Base-by-base conservation (phyloP, 345 rosid species). In the Arabidopsis suecica region DNA sequence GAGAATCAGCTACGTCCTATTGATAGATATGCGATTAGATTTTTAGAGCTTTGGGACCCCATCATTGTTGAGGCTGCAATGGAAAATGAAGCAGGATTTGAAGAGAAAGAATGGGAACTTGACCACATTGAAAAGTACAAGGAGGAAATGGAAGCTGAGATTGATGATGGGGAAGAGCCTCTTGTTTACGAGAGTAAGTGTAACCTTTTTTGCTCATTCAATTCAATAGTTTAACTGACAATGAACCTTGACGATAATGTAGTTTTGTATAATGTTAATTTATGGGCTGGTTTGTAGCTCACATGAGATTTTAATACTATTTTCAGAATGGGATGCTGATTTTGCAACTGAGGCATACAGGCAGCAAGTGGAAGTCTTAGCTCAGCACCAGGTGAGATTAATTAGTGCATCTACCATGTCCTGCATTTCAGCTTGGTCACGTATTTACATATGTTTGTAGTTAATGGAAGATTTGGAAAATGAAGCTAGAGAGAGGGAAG, bases 131-230 rank as follows among this genome's bases (percentile, higher is more conserved):
- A 96, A 78, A 89, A 83, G 84, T 93, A 84, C 77, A 96, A 96
- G 85, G 99, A 93, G 65, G 99, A 96, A 81, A 88, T 96, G 96
- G 99, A 96, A 83, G 99, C 99, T 85, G 99, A 96, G 76, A 89
- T 91, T 79, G 99, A 96, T 78, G 99, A 96, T 67, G 97, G 91
- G 40, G 99, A 96, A 83, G 99, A 96, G 74, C 97, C 99, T 80
- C 81, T 96, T 49, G 86, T 93, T 51, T 96, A 96, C 79, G 99
- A 96, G 85, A 88, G 99, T 96, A 86, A 86, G 97, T 83, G 49
- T 28, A 20, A 58, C 54, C 33, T 51, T 51, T 25, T 25, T 72
- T 50, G 18, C 69, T 25, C 25, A 49, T 81, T 65, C 62, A 28
- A 41, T 72, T 14, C 53, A 40, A 45, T 61, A 36, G 48, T 48